Conservation (phyloP, 2,329 filamentous ascomycete genomes). For the Paecilomyces formosus region DNA sequence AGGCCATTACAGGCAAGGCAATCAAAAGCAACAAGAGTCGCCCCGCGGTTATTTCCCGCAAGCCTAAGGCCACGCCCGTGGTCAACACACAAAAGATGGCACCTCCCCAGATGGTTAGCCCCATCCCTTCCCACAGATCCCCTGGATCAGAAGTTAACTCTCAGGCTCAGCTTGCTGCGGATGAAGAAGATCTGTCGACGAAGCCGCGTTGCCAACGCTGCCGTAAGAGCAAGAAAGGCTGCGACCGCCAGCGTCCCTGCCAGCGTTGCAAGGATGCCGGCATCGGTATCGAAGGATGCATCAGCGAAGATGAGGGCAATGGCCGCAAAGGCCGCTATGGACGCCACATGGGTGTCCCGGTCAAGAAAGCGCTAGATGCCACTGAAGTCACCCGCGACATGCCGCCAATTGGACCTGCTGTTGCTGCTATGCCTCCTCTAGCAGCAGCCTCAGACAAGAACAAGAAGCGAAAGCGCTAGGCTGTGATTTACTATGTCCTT, state of each 20-base stretch:
- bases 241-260: constrained; percentile 91
- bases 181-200: constrained; percentile 85
- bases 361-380: constrained; percentile 48
- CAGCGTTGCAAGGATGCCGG: constrained; percentile 94
- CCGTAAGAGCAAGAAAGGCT: constrained; percentile 99
- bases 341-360: constrained; percentile 59
- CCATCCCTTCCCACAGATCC: constrained; percentile 48
- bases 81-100: constrained; percentile 26
- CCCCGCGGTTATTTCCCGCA: constrained; percentile 26
- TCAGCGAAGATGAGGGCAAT: constrained; percentile 97
- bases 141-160: constrained; percentile 54
- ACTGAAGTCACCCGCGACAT: constrained; percentile 49
- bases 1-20: constrained; percentile 17
- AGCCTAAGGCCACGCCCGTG: constrained; percentile 24
- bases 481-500: constrained; percentile 5
- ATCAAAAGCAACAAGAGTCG: constrained; percentile 29
- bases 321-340: constrained; percentile 90
- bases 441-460: constrained; percentile 47
- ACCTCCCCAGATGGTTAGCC: constrained; percentile 22
- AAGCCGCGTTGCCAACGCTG: constrained; percentile 97
- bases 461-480: constrained; percentile 62
- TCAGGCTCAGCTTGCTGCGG: constrained; percentile 54
- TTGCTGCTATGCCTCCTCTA: constrained; percentile 21
- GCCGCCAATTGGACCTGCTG: constrained; percentile 19
- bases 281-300: constrained; percentile 83